Conservation (phyloP, 208 protist genomes). For the Trypanosomatidae sp. region DNA sequence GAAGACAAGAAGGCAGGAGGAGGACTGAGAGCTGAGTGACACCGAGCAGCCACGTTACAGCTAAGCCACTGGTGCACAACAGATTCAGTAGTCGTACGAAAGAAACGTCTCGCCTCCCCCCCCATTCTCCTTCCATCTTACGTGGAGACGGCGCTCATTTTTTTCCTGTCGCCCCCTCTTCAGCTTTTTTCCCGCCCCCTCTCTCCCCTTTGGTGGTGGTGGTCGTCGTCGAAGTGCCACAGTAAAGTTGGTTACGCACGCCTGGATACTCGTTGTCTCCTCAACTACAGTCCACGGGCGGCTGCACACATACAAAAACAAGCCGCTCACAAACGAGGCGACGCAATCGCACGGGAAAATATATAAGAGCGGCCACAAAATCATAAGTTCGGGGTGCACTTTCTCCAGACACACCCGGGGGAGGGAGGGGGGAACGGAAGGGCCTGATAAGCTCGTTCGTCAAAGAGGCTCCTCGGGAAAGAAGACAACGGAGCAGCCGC, state of each 20-base stretch:
- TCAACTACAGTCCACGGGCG: too few relatives aligned
- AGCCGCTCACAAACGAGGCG: background rate
- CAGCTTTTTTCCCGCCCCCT: background rate
- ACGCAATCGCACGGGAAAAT: background rate
- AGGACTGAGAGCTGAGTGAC: background rate
- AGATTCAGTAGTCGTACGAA: background rate
- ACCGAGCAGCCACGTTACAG: slow-evolving; percentile 1
- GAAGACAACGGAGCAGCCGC: slow-evolving; percentile 68
- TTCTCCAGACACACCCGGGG: background rate
- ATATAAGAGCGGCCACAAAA: too few relatives aligned
- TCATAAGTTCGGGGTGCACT: background rate
- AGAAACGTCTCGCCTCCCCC: background rate
- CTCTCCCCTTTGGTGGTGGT: background rate
- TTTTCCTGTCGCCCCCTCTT: background rate
- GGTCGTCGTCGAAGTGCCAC: background rate
- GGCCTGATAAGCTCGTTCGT: background rate
- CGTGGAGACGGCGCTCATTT: background rate
- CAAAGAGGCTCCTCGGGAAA: slow-evolving; percentile 24
- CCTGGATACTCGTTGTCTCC: background rate
- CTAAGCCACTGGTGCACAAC: background rate
- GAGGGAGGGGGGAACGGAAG: too few relatives aligned
- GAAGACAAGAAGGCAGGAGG: background rate
- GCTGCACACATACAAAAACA: slow-evolving; percentile 7
- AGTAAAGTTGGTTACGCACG: background rate
- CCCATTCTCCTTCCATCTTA: background rate